These are phyloP conservation scores for Populus tremula DNA, from an alignment of 345 rosid species.

Conservation along the genomic window DNA sequence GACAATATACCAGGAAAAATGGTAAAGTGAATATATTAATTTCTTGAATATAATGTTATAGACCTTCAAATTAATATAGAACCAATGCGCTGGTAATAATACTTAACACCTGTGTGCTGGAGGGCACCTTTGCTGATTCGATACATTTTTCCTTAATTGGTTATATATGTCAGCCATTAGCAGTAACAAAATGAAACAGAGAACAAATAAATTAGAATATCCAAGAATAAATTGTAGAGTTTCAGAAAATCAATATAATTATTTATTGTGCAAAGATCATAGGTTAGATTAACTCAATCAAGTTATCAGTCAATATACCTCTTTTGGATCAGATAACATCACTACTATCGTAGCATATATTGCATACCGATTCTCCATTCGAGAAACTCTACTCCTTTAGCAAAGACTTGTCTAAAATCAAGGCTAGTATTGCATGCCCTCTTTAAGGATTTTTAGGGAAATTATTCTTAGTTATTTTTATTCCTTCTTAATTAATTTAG, in stretches of 20 bases:
- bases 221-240: not conserved
- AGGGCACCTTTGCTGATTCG: constrained; percentile 74
- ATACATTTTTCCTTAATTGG: constrained; percentile 50
- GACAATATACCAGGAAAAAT: no score
- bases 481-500: no score
- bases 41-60: constrained; percentile 4
- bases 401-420: constrained; percentile 33
- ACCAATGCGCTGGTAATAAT: not conserved
- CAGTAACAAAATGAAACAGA: constrained; percentile 13
- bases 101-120: constrained; percentile 45
- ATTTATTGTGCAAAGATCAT: no score
- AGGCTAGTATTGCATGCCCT: no score
- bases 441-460: no score
- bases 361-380: constrained; percentile 65
- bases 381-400: constrained; percentile 56
- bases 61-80: not conserved
- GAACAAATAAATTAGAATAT: not conserved
- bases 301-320: constrained; percentile 31
- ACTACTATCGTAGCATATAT: constrained; percentile 64
- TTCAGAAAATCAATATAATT: not conserved
- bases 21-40: not conserved
- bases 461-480: no score
- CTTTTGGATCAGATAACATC: constrained; percentile 65
- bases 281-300: not conserved
- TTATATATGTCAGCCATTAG: constrained; percentile 40